A percentile compares a stretch with the other conserved stretches of the same genome.
phyloP scores from a whole-genome alignment of 2,329 filamentous ascomycete species.

The Ophiocordyceps camponoti-leonardi region DNA sequence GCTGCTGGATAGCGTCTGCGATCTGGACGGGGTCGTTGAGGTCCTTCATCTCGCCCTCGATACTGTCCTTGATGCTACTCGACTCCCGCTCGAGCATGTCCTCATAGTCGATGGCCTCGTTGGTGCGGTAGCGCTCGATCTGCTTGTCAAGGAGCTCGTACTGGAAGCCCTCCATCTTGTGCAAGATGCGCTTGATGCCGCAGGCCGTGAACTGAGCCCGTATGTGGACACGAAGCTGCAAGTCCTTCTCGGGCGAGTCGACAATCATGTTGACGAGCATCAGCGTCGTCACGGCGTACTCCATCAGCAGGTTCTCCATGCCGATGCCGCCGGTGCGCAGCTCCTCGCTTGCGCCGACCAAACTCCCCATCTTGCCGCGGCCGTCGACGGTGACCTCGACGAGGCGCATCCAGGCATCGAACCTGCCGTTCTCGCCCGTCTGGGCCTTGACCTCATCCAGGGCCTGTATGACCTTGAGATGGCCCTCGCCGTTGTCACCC shows the following conservation, averaged over 20 bases:
- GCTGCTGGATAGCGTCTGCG: slow-evolving; percentile 78
- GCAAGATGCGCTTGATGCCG: slow-evolving; percentile 83
- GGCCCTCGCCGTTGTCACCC: slow-evolving; percentile 67
- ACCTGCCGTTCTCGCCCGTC: slow-evolving; percentile 82
- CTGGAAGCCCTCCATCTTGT: slow-evolving; percentile 96
- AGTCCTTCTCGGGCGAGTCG: slow-evolving; percentile 73
- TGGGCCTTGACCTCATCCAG: slow-evolving; percentile 81
- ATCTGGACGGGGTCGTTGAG: slow-evolving; percentile 87
- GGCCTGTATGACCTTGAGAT: slow-evolving; percentile 83
- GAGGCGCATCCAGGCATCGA: slow-evolving; percentile 97
- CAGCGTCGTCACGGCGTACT: slow-evolving; percentile 89
- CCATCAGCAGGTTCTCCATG: slow-evolving; percentile 98
- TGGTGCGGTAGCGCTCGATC: slow-evolving; percentile 79
- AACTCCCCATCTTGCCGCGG: slow-evolving; percentile 94
- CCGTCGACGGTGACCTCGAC: slow-evolving; percentile 95
- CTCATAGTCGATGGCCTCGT: slow-evolving; percentile 96
- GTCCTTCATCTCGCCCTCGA: slow-evolving; percentile 77
- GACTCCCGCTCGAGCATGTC: slow-evolving; percentile 86
- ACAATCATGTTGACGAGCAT: slow-evolving; percentile 95
- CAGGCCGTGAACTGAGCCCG: slow-evolving; percentile 91
- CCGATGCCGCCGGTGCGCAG: slow-evolving; percentile 89
- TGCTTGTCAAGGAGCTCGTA: slow-evolving; percentile 98
- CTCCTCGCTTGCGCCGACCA: slow-evolving; percentile 93
- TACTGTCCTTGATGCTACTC: slow-evolving; percentile 74
- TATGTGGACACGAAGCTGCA: slow-evolving; percentile 86